A percentile compares a stretch with the other conserved stretches of the same genome.
Conservation (phyloP, 805 yeast species). For the Lipomyces starkeyi region DNA sequence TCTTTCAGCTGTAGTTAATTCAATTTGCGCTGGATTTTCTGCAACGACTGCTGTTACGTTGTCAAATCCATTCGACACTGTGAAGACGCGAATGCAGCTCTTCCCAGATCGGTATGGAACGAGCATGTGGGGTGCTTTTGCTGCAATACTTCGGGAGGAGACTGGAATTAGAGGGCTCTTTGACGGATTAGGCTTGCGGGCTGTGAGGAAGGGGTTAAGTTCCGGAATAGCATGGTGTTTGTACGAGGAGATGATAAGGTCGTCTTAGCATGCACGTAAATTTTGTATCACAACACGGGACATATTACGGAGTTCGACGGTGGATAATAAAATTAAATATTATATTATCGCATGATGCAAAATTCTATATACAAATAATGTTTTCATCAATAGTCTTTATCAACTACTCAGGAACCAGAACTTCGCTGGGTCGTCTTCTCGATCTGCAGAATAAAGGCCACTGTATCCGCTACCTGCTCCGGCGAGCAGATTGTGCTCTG, state of each 20-base stretch:
- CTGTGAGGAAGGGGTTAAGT: conserved; percentile 83
- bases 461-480: conserved; percentile 28
- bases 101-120: conserved; percentile 56
- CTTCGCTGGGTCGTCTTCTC: conserved; percentile 22
- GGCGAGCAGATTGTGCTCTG: conserved; percentile 10
- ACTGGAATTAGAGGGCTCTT: conserved; percentile 66
- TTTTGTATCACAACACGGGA: not conserved
- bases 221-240: conserved; percentile 98
- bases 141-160: conserved; percentile 48
- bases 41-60: conserved; percentile 81
- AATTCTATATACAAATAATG: not conserved
- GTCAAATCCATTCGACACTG: conserved; percentile 94
- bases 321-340: not conserved
- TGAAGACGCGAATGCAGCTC: conserved; percentile 89
- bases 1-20: conserved; percentile 65
- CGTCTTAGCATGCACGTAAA: not conserved
- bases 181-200: conserved; percentile 81
- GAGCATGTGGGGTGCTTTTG: conserved; percentile 50
- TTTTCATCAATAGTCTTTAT: not conserved
- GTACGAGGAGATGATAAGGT: conserved; percentile 78
- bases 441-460: conserved; percentile 7
- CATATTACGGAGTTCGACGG: conserved; percentile 32
- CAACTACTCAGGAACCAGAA: not conserved
- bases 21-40: conserved; percentile 76
- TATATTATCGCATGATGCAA: not conserved